Base-by-base conservation (phyloP, 1,284 basidiomycete genomes). In the Ustilago crameri region DNA sequence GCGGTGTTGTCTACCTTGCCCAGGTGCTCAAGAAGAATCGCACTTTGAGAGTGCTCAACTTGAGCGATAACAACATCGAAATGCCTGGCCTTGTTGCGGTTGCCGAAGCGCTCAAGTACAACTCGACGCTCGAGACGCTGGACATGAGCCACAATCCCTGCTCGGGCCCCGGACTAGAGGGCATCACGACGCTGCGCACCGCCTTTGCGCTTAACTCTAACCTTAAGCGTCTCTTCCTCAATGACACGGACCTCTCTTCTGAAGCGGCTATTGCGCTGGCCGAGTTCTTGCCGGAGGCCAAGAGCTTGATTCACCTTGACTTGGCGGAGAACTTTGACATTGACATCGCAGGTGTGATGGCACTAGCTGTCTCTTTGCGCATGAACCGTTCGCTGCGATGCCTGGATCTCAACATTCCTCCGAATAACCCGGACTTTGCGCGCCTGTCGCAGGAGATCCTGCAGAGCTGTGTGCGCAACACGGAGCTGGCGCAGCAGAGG, bases 1-100 rank as follows among this genome's bases (percentile, higher is more conserved):
- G 64, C 51, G 94, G 95, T 0, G 90, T 97, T 23, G 89, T 88
- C 0, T 96, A 96, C 82, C 89, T 98, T 40, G 91, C 93, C 0
- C 94, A 97, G 84, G 95, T 97, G 0, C 85, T 98, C 65, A 98
- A 97, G 83, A 90, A 95, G 41, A 98, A 98, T 84, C 87, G 94
- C 27, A 98, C 95, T 1, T 86, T 98, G 37, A 95, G 95, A 82
- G 91, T 97, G 14, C 87, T 97, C 30, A 98, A 97, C 82, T 84
- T 98, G 46, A 91, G 91, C 78, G 94, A 98, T 81, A 98, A 98
- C 84, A 92, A 91, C 82, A 89, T 98, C 20, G 94, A 95, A 61
- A 87, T 92, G 2, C 85, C 88, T 9, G 93, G 93, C 44, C 86
- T 98, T 14, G 89, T 91, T 0, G 85, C 88, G 0, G 86, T 98